Evolutionary conservation across 345 rosid genomes (phyloP).

Genomic region (Populus pruinosa): DNA sequence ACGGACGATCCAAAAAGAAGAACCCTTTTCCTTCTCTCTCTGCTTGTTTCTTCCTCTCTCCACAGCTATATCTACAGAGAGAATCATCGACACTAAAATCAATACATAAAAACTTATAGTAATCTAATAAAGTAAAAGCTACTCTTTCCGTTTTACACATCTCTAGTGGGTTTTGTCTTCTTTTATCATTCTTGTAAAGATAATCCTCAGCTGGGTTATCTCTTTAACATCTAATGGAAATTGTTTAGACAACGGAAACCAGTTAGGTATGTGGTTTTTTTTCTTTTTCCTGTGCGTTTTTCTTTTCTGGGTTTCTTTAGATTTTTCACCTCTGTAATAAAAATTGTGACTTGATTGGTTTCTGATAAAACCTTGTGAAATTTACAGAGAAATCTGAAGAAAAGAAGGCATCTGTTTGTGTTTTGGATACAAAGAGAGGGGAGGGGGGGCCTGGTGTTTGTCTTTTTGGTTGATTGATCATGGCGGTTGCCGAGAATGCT

Average conservation of each 20-base stretch:
- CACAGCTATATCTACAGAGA: not conserved
- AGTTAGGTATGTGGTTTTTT: slow-evolving; percentile 14
- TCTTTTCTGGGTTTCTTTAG: slow-evolving; percentile 8
- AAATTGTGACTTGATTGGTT: slow-evolving; percentile 7
- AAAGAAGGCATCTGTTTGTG: slow-evolving; percentile 14
- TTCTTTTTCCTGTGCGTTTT: not conserved
- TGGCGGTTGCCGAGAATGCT: slow-evolving; percentile 96
- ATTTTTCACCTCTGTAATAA: slow-evolving; percentile 3
- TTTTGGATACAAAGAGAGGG: not conserved
- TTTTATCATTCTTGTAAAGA: not conserved
- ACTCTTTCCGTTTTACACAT: slow-evolving; percentile 9
- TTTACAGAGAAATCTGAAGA: slow-evolving; percentile 31
- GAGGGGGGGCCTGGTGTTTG: not conserved
- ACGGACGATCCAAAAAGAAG: slow-evolving; percentile 42
- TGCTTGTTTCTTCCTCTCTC: not conserved
- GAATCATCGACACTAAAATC: not conserved
- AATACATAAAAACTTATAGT: not conserved
- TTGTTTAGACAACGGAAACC: slow-evolving; percentile 39
- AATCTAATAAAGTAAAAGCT: slow-evolving; percentile 8
- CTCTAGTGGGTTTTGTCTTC: slow-evolving; percentile 9
- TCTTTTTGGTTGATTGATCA: slow-evolving; percentile 33
- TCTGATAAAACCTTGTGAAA: not conserved
- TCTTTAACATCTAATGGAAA: slow-evolving; percentile 34
- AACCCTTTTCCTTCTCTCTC: slow-evolving; percentile 12
- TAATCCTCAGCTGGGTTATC: slow-evolving; percentile 19